Evolutionary conservation across 768 basidiomycete genomes (phyloP).

Genomic region (Saitozyma sp.): DNA sequence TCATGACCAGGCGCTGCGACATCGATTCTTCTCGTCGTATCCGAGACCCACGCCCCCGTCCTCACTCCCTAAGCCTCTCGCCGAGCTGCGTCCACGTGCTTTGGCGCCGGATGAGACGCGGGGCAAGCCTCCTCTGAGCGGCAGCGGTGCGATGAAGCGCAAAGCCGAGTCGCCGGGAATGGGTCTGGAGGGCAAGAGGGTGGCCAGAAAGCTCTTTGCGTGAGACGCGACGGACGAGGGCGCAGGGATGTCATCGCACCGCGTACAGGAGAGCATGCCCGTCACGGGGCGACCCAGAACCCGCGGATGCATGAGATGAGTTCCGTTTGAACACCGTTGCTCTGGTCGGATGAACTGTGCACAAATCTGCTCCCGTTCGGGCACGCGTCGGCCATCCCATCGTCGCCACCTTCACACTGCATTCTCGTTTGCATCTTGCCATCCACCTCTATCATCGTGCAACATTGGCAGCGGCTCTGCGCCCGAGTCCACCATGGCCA

Average conservation of each 20-base stretch:
- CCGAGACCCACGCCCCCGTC: constrained; percentile 86
- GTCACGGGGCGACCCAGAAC: too few relatives aligned
- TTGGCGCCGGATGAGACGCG: constrained; percentile 53
- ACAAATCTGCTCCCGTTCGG: too few relatives aligned
- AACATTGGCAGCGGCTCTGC: not conserved
- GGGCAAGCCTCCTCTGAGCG: constrained; percentile 38
- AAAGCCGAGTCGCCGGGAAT: constrained; percentile 37
- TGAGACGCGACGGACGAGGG: not conserved
- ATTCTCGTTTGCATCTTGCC: too few relatives aligned
- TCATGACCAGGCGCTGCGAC: constrained; percentile 68
- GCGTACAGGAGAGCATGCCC: too few relatives aligned
- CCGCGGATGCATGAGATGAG: too few relatives aligned
- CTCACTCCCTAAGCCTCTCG: constrained; percentile 71
- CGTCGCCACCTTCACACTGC: too few relatives aligned
- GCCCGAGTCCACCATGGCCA: constrained; percentile 39
- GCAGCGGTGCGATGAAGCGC: constrained; percentile 24
- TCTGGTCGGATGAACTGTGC: too few relatives aligned
- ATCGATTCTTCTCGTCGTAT: constrained; percentile 81
- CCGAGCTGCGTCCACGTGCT: constrained; percentile 59
- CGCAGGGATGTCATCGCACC: too few relatives aligned
- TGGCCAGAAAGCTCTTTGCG: constrained; percentile 36
- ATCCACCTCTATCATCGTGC: too few relatives aligned
- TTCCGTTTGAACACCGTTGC: too few relatives aligned
- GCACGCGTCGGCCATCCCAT: too few relatives aligned
- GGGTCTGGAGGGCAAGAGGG: constrained; percentile 13